A percentile compares a stretch with the other conserved stretches of the same genome.
These are phyloP conservation scores for Physcomitrium patens DNA, from an alignment of 225 moss, liverwort and hornwort genomes.

Conservation along the genomic window DNA sequence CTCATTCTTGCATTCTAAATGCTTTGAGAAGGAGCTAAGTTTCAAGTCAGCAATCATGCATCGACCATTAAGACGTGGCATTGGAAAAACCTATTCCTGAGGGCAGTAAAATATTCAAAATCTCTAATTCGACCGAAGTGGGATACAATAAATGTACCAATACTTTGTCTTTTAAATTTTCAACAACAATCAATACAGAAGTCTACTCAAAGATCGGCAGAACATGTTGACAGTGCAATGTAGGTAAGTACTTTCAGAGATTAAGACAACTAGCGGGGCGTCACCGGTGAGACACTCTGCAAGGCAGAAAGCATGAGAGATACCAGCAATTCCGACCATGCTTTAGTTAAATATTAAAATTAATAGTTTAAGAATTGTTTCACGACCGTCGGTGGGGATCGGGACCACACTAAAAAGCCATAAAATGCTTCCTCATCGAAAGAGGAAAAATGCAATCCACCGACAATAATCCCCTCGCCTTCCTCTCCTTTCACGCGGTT, in stretches of 20 bases:
- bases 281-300: background rate
- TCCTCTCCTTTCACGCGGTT: slow-evolving; percentile 4
- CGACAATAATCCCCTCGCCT: background rate
- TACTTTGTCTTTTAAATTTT: background rate
- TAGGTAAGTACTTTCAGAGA: background rate
- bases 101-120: no score
- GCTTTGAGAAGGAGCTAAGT: background rate
- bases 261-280: background rate
- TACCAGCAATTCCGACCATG: background rate
- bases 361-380: background rate
- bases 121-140: no score
- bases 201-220: background rate
- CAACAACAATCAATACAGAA: background rate
- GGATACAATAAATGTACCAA: background rate
- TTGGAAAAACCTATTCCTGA: no score
- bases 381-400: slow-evolving; percentile 5
- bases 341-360: no score
- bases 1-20: background rate
- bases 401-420: background rate
- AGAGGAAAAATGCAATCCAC: slow-evolving; percentile 2
- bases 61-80: background rate
- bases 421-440: background rate
- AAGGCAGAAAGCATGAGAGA: background rate
- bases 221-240: slow-evolving; percentile 2
- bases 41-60: background rate